phyloP scores from a whole-genome alignment of 2,329 filamentous ascomycete genomes.

The Tolypocladium album region DNA sequence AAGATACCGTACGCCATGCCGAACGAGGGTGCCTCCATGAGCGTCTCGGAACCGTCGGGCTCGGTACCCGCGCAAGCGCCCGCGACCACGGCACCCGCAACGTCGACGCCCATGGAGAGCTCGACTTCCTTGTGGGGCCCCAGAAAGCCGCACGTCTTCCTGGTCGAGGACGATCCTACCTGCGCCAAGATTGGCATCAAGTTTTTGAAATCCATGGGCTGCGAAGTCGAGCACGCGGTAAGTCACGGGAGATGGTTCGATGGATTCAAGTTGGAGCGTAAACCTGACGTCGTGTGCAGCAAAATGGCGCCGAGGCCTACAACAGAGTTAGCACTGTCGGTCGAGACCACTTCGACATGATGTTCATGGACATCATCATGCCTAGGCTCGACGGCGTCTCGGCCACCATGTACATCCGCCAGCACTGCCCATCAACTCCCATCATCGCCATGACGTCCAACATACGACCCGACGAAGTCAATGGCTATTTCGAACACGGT shows the following conservation, averaged over 20 bases:
- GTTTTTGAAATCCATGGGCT: conserved; percentile 55
- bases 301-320: conserved; percentile 83
- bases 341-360: conserved; percentile 47
- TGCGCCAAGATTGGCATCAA: conserved; percentile 59
- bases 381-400: conserved; percentile 91
- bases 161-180: conserved; percentile 75
- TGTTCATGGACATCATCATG: conserved; percentile 96
- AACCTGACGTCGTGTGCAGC: conserved; percentile 12
- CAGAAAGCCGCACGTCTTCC: conserved; percentile 66
- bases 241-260: conserved; percentile 14
- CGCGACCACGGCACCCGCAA: conserved; percentile 6
- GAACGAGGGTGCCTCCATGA: conserved; percentile 36
- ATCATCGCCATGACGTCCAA: conserved; percentile 99
- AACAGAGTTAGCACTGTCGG: conserved; percentile 58
- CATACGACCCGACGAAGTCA: conserved; percentile 90
- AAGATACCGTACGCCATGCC: conserved; percentile 79
- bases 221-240: conserved; percentile 57
- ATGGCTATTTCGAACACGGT: conserved; percentile 96
- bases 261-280: conserved; percentile 7
- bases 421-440: conserved; percentile 70
- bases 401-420: conserved; percentile 83
- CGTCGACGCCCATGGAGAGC: conserved; percentile 22
- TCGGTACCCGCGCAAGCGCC: conserved; percentile 8
- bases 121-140: conserved; percentile 41
- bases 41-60: conserved; percentile 26